A percentile compares a stretch with the other conserved stretches of the same genome.
Conservation (phyloP, 192 early-diverging fungal species). For the Coemansia sp. region DNA sequence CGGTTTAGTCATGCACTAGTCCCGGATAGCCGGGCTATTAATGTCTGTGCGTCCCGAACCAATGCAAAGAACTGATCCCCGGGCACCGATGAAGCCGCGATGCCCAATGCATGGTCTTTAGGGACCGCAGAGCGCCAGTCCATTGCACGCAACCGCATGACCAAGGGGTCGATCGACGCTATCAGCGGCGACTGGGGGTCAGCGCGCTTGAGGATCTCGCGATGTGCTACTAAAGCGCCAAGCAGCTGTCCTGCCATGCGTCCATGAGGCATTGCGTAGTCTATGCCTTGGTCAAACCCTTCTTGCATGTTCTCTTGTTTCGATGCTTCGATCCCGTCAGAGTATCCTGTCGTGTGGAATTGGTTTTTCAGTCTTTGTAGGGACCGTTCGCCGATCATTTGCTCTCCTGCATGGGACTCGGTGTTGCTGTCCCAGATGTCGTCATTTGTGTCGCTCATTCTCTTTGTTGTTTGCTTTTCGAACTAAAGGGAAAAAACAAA, state of each 20-base stretch:
- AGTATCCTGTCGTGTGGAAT: conserved; percentile 38
- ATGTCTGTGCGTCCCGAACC: neutral
- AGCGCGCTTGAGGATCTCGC: conserved; percentile 3
- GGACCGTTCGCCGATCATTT: conserved; percentile 15
- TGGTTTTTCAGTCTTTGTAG: conserved; percentile 25
- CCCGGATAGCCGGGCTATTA: neutral
- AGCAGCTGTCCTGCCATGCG: conserved; percentile 24
- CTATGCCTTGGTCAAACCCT: conserved; percentile 30
- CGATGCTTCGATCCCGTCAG: conserved; percentile 42
- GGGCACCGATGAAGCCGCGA: neutral
- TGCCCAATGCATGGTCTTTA: neutral
- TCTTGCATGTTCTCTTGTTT: conserved; percentile 36
- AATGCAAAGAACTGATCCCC: neutral
- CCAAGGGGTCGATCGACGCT: conserved; percentile 12
- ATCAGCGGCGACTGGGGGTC: neutral
- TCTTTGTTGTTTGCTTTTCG: neutral
- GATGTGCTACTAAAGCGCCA: conserved; percentile 30
- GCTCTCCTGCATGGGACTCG: conserved; percentile 17
- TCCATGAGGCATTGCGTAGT: conserved; percentile 20
- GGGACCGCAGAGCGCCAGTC: conserved; percentile 6
- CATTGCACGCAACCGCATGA: conserved; percentile 37
- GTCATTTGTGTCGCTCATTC: conserved; percentile 5
- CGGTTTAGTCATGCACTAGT: neutral
- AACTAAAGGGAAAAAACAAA: neutral
- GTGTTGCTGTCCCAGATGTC: conserved; percentile 31